Evolutionary conservation across 2,329 filamentous ascomycete genomes (phyloP), one percentile per base, ranked within the genome.

Genomic region (Chaetomium strumarium): DNA sequence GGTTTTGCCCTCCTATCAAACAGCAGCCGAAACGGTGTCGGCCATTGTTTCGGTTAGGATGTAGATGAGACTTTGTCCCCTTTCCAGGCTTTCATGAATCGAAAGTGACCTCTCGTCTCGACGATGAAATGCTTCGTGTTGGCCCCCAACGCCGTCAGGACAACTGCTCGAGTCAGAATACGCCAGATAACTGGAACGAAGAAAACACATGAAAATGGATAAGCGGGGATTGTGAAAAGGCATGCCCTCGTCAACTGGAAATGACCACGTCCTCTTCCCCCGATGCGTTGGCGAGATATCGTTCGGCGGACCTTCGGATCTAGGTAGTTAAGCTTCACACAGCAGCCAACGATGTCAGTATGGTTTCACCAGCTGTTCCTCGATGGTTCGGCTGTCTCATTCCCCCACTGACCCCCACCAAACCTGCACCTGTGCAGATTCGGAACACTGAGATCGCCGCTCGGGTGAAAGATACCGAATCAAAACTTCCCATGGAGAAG

Each of bases 271-370:
- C 30, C 16, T 9, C 3, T 41, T 10, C 33, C 10, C 24, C 4
- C 13, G 30, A 42, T 53, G 46, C 19, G 51, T 40, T 53, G 51
- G 51, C 51, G 45, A n/a, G 20, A 40, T 52, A 12, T 33, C 36
- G 51, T 52, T 49, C 45, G 45, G 40, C 33, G n/a, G 37, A n/a
- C 19, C 11, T 12, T 29, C 41, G 36, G 29, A 40, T 16, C 33
- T 10, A n/a, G n/a, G n/a, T n/a, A n/a, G n/a, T n/a, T n/a, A 34
- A 14, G 5, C 4, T 14, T 12, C 5, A 34, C 14, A 14, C 41
- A 30, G 31, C 41, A 30, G 31, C 31, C 39, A 13, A 19, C 16
- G 39, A 20, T 39, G 40, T 29, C 34, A 19, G 24, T 34, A 33
- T 19, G 19, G 37, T 49, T 39, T 14, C 37, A 14, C 13, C 19